Percentiles rank a stretch among this genome's conserved stretches.
Conservation (phyloP, 345 rosid species). For the Eucalyptus pumila region DNA sequence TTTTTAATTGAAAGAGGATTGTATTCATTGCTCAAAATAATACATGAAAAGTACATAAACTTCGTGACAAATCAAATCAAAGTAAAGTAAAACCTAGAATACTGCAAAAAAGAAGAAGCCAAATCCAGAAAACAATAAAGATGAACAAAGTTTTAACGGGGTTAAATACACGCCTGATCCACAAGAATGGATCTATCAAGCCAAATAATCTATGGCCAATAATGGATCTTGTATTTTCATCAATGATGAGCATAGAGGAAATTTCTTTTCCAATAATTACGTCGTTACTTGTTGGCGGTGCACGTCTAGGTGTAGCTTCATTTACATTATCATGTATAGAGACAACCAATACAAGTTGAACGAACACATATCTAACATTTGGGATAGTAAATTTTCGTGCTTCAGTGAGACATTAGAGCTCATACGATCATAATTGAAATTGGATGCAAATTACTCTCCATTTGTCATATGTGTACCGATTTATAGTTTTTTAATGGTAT, state of each 20-base stretch:
- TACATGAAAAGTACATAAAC: too few species aligned
- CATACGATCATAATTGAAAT: rapidly evolving
- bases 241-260: rapidly evolving
- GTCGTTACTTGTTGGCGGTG: rapidly evolving
- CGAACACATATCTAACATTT: not conserved
- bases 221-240: not conserved
- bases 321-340: rapidly evolving
- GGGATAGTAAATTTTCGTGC: not conserved
- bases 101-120: not conserved
- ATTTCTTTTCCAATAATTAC: too few species aligned
- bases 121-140: not conserved
- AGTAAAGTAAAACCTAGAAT: not conserved
- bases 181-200: not conserved
- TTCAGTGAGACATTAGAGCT: not conserved
- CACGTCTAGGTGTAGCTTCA: not conserved
- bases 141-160: too few species aligned
- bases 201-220: not conserved
- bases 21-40: not conserved
- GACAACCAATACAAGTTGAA: not conserved
- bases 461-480: too few species aligned
- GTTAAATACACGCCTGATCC: not conserved
- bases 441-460: too few species aligned
- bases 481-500: too few species aligned
- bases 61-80: not conserved
- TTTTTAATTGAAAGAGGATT: too few species aligned